Evolutionary conservation across 257 asterid species (phyloP).

Genomic region (Solanum rostratum): DNA sequence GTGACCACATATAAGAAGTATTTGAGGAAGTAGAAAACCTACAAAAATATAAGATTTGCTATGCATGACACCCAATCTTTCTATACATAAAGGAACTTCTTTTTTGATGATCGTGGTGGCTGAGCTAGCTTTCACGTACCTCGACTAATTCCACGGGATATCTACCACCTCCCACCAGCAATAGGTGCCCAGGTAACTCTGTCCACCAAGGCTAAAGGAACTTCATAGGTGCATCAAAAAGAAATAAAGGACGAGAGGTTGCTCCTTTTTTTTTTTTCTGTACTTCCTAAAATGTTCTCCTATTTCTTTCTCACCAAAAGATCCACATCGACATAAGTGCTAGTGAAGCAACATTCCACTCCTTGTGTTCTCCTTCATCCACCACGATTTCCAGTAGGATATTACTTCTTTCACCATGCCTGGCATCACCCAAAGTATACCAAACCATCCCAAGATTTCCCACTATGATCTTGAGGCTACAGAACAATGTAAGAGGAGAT

Average conservation of each 20-base stretch:
- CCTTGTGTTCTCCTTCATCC: background rate
- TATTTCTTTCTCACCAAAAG: background rate
- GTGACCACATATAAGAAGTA: background rate
- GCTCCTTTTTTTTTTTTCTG: background rate
- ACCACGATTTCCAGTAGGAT: background rate
- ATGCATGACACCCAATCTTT: background rate
- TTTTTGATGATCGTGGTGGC: too few species aligned
- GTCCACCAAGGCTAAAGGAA: background rate
- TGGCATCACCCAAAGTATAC: background rate
- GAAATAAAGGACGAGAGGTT: background rate
- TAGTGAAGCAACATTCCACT: background rate
- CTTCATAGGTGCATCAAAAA: background rate
- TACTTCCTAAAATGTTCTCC: background rate
- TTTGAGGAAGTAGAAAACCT: background rate
- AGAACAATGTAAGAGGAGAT: background rate
- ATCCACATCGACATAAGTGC: background rate
- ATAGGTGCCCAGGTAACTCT: too few species aligned
- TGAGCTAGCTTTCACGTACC: too few species aligned
- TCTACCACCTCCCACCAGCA: too few species aligned
- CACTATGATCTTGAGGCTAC: background rate
- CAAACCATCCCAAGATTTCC: background rate
- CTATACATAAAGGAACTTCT: background rate
- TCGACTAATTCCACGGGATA: too few species aligned
- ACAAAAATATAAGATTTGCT: background rate
- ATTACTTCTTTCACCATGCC: background rate